Conservation (phyloP, 257 asterid species). For the Petunia secreta region DNA sequence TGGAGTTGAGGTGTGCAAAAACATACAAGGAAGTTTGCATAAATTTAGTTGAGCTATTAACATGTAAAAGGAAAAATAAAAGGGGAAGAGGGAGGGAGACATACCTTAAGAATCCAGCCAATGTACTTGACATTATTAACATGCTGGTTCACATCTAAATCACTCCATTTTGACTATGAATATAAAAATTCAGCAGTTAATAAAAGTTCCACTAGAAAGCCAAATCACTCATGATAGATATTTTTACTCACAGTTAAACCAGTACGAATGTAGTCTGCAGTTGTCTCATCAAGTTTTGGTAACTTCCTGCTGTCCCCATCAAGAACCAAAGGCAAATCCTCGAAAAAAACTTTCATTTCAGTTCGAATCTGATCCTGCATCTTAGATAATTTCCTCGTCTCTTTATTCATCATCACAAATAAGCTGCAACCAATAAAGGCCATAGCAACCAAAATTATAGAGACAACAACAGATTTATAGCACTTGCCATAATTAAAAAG, state of each 20-base stretch:
- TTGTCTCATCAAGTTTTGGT: slow-evolving; percentile 79
- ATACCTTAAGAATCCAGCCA: slow-evolving; percentile 98
- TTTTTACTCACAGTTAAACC: slow-evolving; percentile 83
- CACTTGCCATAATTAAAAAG: neutral
- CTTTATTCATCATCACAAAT: slow-evolving; percentile 98
- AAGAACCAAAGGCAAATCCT: slow-evolving; percentile 83
- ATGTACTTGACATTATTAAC: slow-evolving; percentile 95
- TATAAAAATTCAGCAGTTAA: neutral
- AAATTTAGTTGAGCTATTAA: too few species aligned
- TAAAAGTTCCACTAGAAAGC: too few species aligned
- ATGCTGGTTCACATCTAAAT: slow-evolving; percentile 91
- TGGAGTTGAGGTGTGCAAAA: too few species aligned
- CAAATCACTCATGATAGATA: slow-evolving; percentile 8
- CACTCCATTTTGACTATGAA: slow-evolving; percentile 90
- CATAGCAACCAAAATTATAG: slow-evolving; percentile 18
- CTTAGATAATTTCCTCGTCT: slow-evolving; percentile 86
- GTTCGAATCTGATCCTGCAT: slow-evolving; percentile 89
- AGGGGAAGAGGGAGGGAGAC: too few species aligned
- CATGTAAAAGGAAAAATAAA: too few species aligned
- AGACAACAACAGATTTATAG: too few species aligned
- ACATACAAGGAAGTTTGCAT: too few species aligned
- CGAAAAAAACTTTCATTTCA: slow-evolving; percentile 75
- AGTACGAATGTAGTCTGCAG: slow-evolving; percentile 62
- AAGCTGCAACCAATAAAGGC: slow-evolving; percentile 46
- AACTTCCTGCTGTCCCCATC: slow-evolving; percentile 82